Conservation (phyloP, 2,329 filamentous ascomycete genomes). For the Botrytis sinoallii region DNA sequence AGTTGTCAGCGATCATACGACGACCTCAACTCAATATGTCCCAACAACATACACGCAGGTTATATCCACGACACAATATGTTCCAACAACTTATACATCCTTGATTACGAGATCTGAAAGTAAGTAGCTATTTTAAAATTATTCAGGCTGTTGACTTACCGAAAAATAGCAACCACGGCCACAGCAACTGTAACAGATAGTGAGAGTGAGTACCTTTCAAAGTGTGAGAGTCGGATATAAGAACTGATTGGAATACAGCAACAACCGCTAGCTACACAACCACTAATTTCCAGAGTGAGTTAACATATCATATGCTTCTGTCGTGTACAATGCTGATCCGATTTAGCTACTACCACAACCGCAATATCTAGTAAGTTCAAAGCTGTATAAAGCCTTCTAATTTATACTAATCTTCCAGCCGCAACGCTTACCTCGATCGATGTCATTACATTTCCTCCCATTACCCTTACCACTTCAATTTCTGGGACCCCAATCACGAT, state of each 20-base stretch:
- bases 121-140: neutral
- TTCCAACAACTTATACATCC: slow-evolving; percentile 7
- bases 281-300: neutral
- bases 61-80: slow-evolving; percentile 13
- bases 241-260: neutral
- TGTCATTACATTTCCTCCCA: neutral
- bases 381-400: neutral
- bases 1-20: slow-evolving; percentile 13
- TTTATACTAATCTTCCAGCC: neutral
- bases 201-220: neutral
- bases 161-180: neutral
- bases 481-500: neutral
- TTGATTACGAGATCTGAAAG: slow-evolving; percentile 17
- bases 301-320: neutral
- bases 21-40: neutral
- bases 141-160: neutral
- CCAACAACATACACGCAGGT: neutral
- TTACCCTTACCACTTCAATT: neutral
- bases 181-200: slow-evolving; percentile 4
- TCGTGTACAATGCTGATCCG: neutral
- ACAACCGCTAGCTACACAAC: neutral
- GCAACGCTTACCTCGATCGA: neutral
- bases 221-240: neutral
- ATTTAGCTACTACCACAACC: neutral
- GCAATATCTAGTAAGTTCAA: neutral